Conservation (phyloP, 2,329 filamentous ascomycete species). For the Thielaviopsis euricoi region DNA sequence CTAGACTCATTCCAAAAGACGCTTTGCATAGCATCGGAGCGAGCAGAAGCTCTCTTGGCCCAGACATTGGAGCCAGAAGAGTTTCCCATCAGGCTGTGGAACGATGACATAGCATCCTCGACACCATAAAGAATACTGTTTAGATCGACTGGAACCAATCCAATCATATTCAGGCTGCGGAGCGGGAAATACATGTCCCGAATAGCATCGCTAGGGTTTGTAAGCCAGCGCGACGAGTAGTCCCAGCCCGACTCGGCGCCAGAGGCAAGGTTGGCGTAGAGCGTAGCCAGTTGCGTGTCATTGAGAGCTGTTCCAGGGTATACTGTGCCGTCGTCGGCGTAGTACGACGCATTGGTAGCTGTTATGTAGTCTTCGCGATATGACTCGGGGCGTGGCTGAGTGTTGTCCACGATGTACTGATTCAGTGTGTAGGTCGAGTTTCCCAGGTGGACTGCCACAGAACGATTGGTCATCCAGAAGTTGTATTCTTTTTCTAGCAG, state of each 20-base stretch:
- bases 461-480: slow-evolving; percentile 46
- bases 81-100: slow-evolving; percentile 36
- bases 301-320: slow-evolving; percentile 38
- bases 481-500: slow-evolving; percentile 46
- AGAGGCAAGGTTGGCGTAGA: slow-evolving; percentile 47
- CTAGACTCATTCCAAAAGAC: slow-evolving; percentile 49
- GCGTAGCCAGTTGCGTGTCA: slow-evolving; percentile 29
- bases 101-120: slow-evolving; percentile 40
- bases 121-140: slow-evolving; percentile 54
- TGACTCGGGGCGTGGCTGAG: slow-evolving; percentile 49
- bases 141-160: slow-evolving; percentile 46
- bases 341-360: slow-evolving; percentile 49
- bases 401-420: slow-evolving; percentile 44
- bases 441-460: slow-evolving; percentile 31
- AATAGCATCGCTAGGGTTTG: slow-evolving; percentile 38
- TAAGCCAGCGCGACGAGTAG: slow-evolving; percentile 42
- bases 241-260: slow-evolving; percentile 53
- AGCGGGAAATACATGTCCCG: slow-evolving; percentile 48
- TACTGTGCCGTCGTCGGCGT: slow-evolving; percentile 38
- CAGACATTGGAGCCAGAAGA: slow-evolving; percentile 31
- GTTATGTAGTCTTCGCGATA: slow-evolving; percentile 49
- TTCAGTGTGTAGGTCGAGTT: slow-evolving; percentile 37
- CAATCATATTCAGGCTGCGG: slow-evolving; percentile 41
- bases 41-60: slow-evolving; percentile 29
- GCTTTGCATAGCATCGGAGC: slow-evolving; percentile 44